phyloP scores from a whole-genome alignment of 2,329 filamentous ascomycete genomes.

The Stagonosporopsis rhizophila region DNA sequence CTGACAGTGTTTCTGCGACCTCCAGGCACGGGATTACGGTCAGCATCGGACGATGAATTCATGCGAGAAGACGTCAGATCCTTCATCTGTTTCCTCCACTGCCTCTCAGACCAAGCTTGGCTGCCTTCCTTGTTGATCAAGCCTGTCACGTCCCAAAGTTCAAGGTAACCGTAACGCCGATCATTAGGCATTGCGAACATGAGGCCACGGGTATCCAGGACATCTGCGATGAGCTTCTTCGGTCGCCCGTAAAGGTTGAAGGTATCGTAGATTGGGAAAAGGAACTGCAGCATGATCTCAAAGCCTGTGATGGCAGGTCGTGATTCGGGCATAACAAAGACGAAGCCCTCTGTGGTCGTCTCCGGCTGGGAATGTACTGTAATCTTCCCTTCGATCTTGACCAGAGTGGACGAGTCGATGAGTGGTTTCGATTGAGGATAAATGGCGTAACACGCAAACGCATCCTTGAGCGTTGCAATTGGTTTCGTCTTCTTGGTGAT shows the following conservation, averaged over 20 bases:
- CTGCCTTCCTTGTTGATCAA: slow-evolving; percentile 82
- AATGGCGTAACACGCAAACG: slow-evolving; percentile 91
- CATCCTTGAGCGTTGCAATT: slow-evolving; percentile 89
- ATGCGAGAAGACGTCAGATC: slow-evolving; percentile 84
- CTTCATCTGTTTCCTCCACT: slow-evolving; percentile 90
- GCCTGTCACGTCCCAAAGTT: slow-evolving; percentile 81
- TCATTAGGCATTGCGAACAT: slow-evolving; percentile 99
- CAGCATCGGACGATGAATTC: slow-evolving; percentile 52
- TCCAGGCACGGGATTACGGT: slow-evolving; percentile 49
- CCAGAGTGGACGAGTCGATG: slow-evolving; percentile 90
- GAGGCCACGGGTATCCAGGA: slow-evolving; percentile 82
- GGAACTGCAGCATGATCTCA: slow-evolving; percentile 90
- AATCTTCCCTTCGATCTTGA: slow-evolving; percentile 92
- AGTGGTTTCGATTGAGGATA: slow-evolving; percentile 94
- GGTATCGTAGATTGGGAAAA: slow-evolving; percentile 93
- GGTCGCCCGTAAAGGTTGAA: slow-evolving; percentile 92
- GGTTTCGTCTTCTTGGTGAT: slow-evolving; percentile 90
- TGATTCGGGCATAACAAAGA: slow-evolving; percentile 96
- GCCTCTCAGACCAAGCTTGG: slow-evolving; percentile 78
- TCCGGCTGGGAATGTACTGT: slow-evolving; percentile 83
- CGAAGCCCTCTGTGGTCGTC: slow-evolving; percentile 85
- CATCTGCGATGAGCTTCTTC: slow-evolving; percentile 83
- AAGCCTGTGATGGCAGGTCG: slow-evolving; percentile 92
- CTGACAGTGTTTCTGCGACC: slow-evolving; percentile 54
- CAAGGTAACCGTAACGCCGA: slow-evolving; percentile 86